Base-by-base conservation (phyloP, 352 stramenopile genomes). In the Globisporangium viniferum region DNA sequence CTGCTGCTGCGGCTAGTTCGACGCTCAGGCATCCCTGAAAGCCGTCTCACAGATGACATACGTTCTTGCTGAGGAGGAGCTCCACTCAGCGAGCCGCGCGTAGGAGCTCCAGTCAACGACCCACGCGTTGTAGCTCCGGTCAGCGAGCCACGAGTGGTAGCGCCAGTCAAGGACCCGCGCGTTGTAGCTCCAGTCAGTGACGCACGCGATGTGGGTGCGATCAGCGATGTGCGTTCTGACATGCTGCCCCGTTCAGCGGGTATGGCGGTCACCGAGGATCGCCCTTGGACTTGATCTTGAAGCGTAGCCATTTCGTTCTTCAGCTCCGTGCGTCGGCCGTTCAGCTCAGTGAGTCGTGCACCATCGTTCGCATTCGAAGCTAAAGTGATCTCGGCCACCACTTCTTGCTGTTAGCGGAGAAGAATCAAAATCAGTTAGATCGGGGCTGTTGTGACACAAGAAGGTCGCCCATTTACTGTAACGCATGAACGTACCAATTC, bases 281-380 rank as follows among this genome's bases (percentile, higher is more conserved):
- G 62, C n/a, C 59, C 49, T 24, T 62, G 66, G 18, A 71, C 51
- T 60, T 71, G 66, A 24, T 93, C 82, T 64, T 94, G 84, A 22
- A 91, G 73, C 2, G 80, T 67, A 65, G 84, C 84, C 73, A 93
- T 89, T 67, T 94, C 86, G 39, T 90, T 73, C 64, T 94, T 94
- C 20, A 94, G 65, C 48, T 88, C 72, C 5, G 86, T 59, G 41
- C 86, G 86, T 1, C 78, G 81, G 5, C 67, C 78, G 51, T 83
- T 86, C 31, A 94, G 63, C 31, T 88, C 71, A 10, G 64, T 70
- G 57, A 88, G 78, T 14, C 79, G 67, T 53, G 46, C 66, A 0
- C 80, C 73, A 36, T 94, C 77, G 55, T 89, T 88, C 12, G 83
- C 77, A 39, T 73, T 77, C 35, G 82, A 74, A 10, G 84, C 80